phyloP scores from a whole-genome alignment of 495 filamentous ascomycete species.

The Geoglossum glabrum region DNA sequence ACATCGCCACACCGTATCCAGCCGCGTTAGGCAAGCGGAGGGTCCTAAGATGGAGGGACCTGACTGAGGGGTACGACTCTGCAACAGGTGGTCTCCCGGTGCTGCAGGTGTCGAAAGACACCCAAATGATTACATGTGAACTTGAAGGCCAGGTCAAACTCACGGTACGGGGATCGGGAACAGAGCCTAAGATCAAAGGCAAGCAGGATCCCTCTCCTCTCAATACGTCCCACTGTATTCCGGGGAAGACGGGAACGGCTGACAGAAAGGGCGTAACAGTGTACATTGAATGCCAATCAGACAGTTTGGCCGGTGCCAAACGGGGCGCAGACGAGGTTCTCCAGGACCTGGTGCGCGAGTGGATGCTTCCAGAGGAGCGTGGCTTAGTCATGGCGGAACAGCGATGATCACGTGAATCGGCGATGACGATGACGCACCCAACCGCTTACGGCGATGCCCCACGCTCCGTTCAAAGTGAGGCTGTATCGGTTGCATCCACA shows the following conservation, averaged over 20 bases:
- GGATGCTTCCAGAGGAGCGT: not conserved
- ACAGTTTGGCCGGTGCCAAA: not conserved
- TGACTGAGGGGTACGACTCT: conserved; percentile 47
- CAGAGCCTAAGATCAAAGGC: conserved; percentile 51
- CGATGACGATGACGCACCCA: not conserved
- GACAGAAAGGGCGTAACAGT: not conserved
- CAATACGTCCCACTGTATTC: no score
- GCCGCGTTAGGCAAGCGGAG: conserved; percentile 21
- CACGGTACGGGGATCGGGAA: conserved; percentile 48
- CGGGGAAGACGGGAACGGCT: not conserved
- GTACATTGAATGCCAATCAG: not conserved
- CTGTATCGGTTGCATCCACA: no score
- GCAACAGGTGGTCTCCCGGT: conserved; percentile 30
- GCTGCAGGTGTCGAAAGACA: conserved; percentile 35
- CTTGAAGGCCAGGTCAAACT: conserved; percentile 36
- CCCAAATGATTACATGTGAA: conserved; percentile 56
- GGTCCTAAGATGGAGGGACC: conserved; percentile 43
- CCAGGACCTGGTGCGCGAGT: not conserved
- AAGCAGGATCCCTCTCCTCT: conserved; percentile 7
- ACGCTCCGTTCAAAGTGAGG: no score
- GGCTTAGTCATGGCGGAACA: not conserved
- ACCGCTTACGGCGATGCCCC: no score
- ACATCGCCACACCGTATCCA: conserved; percentile 21
- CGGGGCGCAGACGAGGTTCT: not conserved
- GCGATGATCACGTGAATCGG: not conserved